These are phyloP conservation scores for Apodospora peruviana DNA, from an alignment of 495 filamentous ascomycete species.

Conservation along the genomic window DNA sequence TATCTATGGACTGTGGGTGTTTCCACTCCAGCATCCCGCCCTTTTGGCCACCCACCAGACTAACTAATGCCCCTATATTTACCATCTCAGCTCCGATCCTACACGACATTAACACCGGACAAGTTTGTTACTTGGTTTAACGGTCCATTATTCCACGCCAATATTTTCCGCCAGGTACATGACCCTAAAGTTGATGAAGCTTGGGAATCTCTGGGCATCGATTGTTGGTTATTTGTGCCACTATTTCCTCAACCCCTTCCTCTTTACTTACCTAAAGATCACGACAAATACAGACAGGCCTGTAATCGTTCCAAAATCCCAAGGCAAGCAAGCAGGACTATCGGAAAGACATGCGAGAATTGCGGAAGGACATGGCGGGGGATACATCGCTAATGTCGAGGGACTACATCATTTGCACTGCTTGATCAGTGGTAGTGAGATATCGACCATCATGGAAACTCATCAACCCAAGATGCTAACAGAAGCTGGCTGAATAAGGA, in stretches of 20 bases:
- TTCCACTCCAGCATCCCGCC: neutral
- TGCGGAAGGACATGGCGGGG: conserved; percentile 44
- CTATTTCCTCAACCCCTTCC: too few species aligned
- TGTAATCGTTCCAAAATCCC: conserved; percentile 30
- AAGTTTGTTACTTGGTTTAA: conserved; percentile 31
- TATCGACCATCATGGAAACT: neutral
- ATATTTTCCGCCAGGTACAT: conserved; percentile 44
- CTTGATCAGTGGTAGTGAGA: conserved; percentile 33
- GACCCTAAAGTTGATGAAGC: conserved; percentile 51
- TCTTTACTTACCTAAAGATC: too few species aligned
- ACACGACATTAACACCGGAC: neutral
- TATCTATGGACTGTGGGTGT: neutral
- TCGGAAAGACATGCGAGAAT: conserved; percentile 44
- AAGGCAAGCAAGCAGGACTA: conserved; percentile 37
- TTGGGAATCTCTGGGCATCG: conserved; percentile 47
- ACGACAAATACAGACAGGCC: too few species aligned
- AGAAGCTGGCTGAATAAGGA: conserved; percentile 25
- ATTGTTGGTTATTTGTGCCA: conserved; percentile 45
- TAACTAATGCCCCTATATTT: neutral
- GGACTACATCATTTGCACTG: conserved; percentile 54
- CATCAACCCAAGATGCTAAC: neutral
- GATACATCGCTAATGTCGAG: conserved; percentile 47
- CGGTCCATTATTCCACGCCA: conserved; percentile 47
- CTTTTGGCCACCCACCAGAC: neutral
- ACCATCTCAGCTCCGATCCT: neutral